phyloP scores from a whole-genome alignment of 1,284 basidiomycete species.

The Moesziomyces sp. region DNA sequence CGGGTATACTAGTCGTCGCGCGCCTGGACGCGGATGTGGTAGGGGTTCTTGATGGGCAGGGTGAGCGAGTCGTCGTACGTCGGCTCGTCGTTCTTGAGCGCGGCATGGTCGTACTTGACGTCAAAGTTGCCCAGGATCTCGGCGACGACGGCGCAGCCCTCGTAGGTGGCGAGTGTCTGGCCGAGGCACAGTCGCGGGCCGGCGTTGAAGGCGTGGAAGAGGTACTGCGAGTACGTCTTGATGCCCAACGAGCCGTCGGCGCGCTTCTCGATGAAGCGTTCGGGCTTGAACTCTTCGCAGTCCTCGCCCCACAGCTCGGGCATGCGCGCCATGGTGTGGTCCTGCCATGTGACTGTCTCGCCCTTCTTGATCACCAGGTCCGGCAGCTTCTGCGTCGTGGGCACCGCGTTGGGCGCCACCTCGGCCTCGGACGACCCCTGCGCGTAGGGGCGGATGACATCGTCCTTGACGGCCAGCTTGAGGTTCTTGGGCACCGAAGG shows the following conservation, averaged over 20 bases:
- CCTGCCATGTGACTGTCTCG: constrained; percentile 48
- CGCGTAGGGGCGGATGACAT: constrained; percentile 52
- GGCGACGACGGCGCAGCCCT: constrained; percentile 45
- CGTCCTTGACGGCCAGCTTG: constrained; percentile 51
- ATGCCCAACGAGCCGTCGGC: constrained; percentile 66
- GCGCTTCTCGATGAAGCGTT: constrained; percentile 61
- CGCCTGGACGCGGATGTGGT: constrained; percentile 32
- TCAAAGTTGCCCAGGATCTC: constrained; percentile 48
- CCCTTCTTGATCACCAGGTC: constrained; percentile 51
- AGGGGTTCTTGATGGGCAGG: constrained; percentile 46
- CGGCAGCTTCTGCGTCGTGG: constrained; percentile 32
- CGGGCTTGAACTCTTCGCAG: constrained; percentile 63
- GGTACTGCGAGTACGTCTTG: constrained; percentile 69
- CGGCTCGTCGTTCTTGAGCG: constrained; percentile 34
- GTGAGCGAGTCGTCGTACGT: constrained; percentile 50
- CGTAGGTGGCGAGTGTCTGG: constrained; percentile 59
- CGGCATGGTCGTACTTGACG: constrained; percentile 31
- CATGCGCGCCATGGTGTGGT: constrained; percentile 57
- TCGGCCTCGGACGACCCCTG: constrained; percentile 29
- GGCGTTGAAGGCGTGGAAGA: constrained; percentile 66
- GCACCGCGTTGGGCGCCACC: constrained; percentile 37
- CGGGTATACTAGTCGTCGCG: constrained; percentile 25
- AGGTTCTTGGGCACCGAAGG: constrained; percentile 61
- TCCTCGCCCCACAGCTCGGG: constrained; percentile 62
- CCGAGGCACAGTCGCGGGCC: constrained; percentile 66